A percentile compares a stretch with the other conserved stretches of the same genome.
phyloP scores from a whole-genome alignment of 78 protist species.

The Chrysochromulina parva region DNA sequence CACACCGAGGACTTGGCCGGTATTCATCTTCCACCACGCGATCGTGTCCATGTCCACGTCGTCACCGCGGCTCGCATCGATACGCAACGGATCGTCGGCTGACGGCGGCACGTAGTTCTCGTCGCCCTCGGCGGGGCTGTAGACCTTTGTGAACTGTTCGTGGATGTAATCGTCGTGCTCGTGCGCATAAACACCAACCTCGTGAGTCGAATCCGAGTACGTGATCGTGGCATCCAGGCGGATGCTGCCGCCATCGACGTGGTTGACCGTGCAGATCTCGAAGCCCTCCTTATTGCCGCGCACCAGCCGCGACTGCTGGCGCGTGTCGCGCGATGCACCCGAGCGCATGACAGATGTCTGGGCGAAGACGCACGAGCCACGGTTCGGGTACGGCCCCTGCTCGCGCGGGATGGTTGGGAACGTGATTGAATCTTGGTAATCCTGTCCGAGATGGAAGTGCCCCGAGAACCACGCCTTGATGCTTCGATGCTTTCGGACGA shows the following conservation, averaged over 20 bases:
- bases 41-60: too few species aligned
- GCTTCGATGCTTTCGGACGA: not conserved
- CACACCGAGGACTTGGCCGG: not conserved
- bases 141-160: not conserved
- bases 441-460: constrained; percentile 22
- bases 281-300: not conserved
- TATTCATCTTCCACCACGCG: not conserved
- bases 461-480: constrained; percentile 13
- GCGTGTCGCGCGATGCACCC: not conserved
- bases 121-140: not conserved
- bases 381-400: too few species aligned
- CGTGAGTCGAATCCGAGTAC: not conserved
- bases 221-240: not conserved
- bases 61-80: not conserved
- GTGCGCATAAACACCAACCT: not conserved
- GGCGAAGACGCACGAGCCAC: not conserved
- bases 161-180: not conserved
- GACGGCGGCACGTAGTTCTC: not conserved
- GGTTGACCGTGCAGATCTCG: not conserved
- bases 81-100: not conserved
- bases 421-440: not conserved
- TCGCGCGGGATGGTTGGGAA: too few species aligned
- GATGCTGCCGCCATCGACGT: not conserved
- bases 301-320: not conserved
- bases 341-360: not conserved